A percentile compares a stretch with the other conserved stretches of the same genome.
Evolutionary conservation across 257 asterid species (phyloP).

Genomic region (Avicennia marina): DNA sequence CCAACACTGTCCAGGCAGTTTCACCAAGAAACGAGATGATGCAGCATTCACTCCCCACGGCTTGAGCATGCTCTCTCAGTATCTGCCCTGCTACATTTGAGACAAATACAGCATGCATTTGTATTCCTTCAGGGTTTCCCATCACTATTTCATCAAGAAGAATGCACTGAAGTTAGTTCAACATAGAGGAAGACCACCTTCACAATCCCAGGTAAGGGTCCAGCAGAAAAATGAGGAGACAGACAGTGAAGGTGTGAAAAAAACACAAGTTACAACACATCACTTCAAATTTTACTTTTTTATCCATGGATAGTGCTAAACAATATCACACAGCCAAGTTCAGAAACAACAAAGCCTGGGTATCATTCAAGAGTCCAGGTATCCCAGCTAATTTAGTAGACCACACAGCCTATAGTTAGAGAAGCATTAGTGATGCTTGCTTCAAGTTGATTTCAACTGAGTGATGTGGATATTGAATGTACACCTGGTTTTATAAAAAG

Average conservation of each 20-base stretch:
- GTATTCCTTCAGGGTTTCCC: constrained; percentile 22
- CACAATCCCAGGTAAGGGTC: neutral
- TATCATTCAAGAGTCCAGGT: neutral
- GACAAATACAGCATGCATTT: constrained; percentile 28
- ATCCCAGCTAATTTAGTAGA: neutral
- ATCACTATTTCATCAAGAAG: constrained; percentile 22
- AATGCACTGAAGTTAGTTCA: constrained; percentile 5
- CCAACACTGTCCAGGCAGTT: constrained; percentile 31
- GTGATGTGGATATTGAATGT: neutral
- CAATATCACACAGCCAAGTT: neutral
- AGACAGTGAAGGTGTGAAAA: neutral
- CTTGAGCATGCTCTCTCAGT: constrained; percentile 23
- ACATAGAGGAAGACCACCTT: constrained; percentile 10
- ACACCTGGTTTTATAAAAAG: neutral
- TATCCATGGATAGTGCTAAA: too few species aligned
- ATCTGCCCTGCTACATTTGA: constrained; percentile 24
- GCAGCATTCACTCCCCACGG: constrained; percentile 24
- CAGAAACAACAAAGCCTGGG: neutral
- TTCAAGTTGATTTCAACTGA: neutral
- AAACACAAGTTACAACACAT: neutral
- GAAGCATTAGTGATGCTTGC: constrained; percentile 4
- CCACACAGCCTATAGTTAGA: neutral
- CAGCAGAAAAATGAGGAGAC: neutral
- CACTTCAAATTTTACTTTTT: too few species aligned
- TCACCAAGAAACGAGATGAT: constrained; percentile 16